A percentile compares a stretch with the other conserved stretches of the same genome.
Evolutionary conservation across 2,329 filamentous ascomycete species (phyloP).

Genomic region (Sporothrix euskadiensis): DNA sequence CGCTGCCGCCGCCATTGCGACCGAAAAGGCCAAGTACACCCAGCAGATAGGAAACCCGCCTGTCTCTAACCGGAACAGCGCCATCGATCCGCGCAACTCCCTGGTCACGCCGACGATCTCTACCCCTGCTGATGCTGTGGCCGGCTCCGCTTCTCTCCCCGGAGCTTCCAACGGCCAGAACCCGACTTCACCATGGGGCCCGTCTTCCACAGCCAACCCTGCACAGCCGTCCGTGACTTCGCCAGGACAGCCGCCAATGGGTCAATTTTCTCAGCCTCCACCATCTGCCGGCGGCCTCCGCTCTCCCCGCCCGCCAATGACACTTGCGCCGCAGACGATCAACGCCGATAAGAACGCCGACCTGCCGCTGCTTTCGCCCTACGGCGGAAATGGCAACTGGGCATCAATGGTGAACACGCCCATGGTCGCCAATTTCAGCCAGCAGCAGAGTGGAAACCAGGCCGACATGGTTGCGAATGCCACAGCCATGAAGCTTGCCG

Average conservation of each 20-base stretch:
- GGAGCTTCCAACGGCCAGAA: slow-evolving; percentile 62
- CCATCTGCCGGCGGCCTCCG: slow-evolving; percentile 71
- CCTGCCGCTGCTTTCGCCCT: slow-evolving; percentile 83
- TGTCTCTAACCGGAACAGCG: slow-evolving; percentile 89
- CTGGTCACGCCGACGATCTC: slow-evolving; percentile 75
- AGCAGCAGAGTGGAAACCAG: slow-evolving; percentile 61
- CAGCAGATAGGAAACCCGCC: slow-evolving; percentile 90
- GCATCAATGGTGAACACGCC: slow-evolving; percentile 98
- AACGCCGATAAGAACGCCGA: slow-evolving; percentile 72
- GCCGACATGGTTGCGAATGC: slow-evolving; percentile 99
- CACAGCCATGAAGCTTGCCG: slow-evolving; percentile 97
- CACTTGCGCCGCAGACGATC: slow-evolving; percentile 69
- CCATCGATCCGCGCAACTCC: slow-evolving; percentile 74
- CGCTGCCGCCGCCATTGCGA: slow-evolving; percentile 95
- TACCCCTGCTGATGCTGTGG: slow-evolving; percentile 61
- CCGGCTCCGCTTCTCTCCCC: slow-evolving; percentile 62
- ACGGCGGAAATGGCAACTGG: slow-evolving; percentile 85
- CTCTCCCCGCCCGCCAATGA: slow-evolving; percentile 72
- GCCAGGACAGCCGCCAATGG: slow-evolving; percentile 80
- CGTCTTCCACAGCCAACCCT: slow-evolving; percentile 61
- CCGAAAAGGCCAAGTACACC: slow-evolving; percentile 96
- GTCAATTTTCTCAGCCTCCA: slow-evolving; percentile 86
- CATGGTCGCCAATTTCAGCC: slow-evolving; percentile 82
- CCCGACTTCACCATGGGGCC: slow-evolving; percentile 79
- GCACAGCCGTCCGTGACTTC: slow-evolving; percentile 62